Evolutionary conservation across 1,284 basidiomycete genomes (phyloP).

Genomic region (Puccinia polysora): DNA sequence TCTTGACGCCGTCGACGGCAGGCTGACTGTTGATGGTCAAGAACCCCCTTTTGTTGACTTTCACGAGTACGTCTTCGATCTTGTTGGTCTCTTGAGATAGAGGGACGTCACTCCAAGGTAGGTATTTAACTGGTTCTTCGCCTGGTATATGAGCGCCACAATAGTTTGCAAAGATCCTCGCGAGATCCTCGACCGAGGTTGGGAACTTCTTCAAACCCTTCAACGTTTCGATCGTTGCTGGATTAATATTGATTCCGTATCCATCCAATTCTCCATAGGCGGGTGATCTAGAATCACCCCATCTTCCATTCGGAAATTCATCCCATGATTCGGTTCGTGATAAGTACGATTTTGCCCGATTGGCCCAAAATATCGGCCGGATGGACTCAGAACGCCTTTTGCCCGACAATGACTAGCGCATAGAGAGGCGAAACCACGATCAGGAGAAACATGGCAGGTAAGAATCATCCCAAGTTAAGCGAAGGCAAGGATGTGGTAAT

Average conservation of each 20-base stretch:
- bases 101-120: constrained; percentile 93
- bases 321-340: constrained; percentile 79
- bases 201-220: constrained; percentile 73
- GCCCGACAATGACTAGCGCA: constrained; percentile 73
- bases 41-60: constrained; percentile 84
- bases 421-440: constrained; percentile 42
- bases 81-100: constrained; percentile 77
- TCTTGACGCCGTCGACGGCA: constrained; percentile 84
- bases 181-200: constrained; percentile 57
- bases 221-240: constrained; percentile 64
- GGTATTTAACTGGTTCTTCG: constrained; percentile 57
- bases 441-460: constrained; percentile 31
- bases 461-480: too few species aligned
- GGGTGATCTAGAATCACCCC: constrained; percentile 56
- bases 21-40: constrained; percentile 98
- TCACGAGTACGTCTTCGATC: constrained; percentile 72
- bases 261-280: constrained; percentile 55
- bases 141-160: constrained; percentile 57
- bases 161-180: constrained; percentile 56
- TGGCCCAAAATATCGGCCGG: constrained; percentile 93
- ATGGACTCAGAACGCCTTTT: constrained; percentile 79
- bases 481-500: constrained; percentile 41
- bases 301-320: constrained; percentile 62
- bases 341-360: constrained; percentile 82
- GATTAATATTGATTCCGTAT: constrained; percentile 53